Base-by-base conservation (phyloP, 805 yeast genomes). In the Metschnikowia anglica region DNA sequence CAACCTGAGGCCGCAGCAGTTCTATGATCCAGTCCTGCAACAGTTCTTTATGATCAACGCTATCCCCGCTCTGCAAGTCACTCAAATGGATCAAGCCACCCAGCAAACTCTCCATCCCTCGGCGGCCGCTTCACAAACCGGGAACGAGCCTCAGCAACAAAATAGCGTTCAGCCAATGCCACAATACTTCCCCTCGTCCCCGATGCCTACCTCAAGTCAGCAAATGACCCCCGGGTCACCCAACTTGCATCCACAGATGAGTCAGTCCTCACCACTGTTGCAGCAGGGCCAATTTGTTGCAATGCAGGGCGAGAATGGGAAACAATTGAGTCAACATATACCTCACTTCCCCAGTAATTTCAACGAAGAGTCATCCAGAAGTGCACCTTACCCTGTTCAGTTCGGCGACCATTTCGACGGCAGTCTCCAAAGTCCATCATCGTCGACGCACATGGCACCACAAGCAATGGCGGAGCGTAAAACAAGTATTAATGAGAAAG, bases 21-120 rank as follows among this genome's bases (percentile, higher is more conserved):
- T 65, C 43, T 70, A 68, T 49, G 74, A 70, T 44, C 74, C 74
- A 1, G 66, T 67, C 5, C 72, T 65, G 55, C 74, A 70, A 52
- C 74, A 68, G 46, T 69, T 64, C 43, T 70, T 58, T 45, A 70
- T 70, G 10, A 56, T 70, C 31, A 62, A 68, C 20, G 72, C 72
- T 12, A 53, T 57, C 21, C 53, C 61, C n/a, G 65, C 63, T 4
- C 55, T 47, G 28, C 60, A 57, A 33, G 44, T 49, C 9, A 51
- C 59, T 2, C 60, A 45, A 23, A 49, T 49, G 25, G 59, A 56
- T 27, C 45, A 33, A 17, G 23, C 32, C 24, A 26, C 40, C 8
- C 39, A 28, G 15, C 42, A 39, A 26, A 39, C 33, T 15, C 19
- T 39, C 13, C 37, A 37, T 3, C n/a, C 15, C 8, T 17, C 33